A percentile compares a stretch with the other conserved stretches of the same genome.
phyloP scores from a whole-genome alignment of 176 grass and related monocot species.

The Themeda triandra region DNA sequence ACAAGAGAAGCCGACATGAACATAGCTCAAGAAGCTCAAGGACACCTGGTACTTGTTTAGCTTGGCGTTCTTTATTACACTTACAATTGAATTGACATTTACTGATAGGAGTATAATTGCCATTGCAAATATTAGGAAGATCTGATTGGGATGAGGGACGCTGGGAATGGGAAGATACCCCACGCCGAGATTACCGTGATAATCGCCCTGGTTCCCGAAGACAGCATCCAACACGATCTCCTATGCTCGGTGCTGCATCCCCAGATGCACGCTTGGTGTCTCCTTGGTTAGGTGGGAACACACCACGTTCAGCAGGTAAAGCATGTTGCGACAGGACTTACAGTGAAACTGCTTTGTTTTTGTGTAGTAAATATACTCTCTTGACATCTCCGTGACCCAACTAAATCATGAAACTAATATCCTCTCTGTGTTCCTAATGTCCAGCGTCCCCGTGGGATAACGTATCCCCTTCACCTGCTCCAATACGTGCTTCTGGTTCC shows the following conservation, averaged over 20 bases:
- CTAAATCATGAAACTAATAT: conserved; percentile 10
- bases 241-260: conserved; percentile 84
- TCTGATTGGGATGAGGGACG: conserved; percentile 87
- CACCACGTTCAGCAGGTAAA: conserved; percentile 58
- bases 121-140: conserved; percentile 45
- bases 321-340: not conserved
- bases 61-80: conserved; percentile 26
- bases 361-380: conserved; percentile 13
- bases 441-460: conserved; percentile 85
- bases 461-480: conserved; percentile 76
- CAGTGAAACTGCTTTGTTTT: conserved; percentile 13
- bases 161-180: conserved; percentile 98
- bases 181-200: conserved; percentile 57
- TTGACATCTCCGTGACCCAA: not conserved
- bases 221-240: conserved; percentile 60
- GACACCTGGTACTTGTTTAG: conserved; percentile 56
- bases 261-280: conserved; percentile 94
- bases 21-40: conserved; percentile 63
- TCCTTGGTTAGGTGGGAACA: conserved; percentile 76
- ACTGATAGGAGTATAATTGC: conserved; percentile 12
- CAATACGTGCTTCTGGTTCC: conserved; percentile 78
- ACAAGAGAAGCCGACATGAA: conserved; percentile 67
- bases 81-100: conserved; percentile 11
- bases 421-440: conserved; percentile 3
- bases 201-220: conserved; percentile 51